phyloP scores from a whole-genome alignment of 129 eudicot species.

The Artemisia tridentata region DNA sequence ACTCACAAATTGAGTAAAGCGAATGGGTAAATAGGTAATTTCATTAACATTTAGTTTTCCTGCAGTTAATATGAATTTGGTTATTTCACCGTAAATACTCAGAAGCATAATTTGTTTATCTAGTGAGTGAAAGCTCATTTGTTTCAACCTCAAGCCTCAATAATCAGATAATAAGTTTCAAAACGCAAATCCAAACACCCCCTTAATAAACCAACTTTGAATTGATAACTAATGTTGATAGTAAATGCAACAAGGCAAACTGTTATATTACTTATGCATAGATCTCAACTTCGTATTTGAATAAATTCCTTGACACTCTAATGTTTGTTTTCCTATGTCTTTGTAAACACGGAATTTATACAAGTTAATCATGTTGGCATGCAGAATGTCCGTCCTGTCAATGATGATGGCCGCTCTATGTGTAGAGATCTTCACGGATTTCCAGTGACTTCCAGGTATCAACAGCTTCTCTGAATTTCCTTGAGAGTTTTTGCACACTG shows the following conservation, averaged over 20 bases:
- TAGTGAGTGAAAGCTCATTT: not conserved
- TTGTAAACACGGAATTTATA: not conserved
- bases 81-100: not conserved
- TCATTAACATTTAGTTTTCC: not conserved
- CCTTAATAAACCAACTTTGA: not conserved
- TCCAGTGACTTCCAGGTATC: conserved; percentile 86
- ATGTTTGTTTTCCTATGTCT: not conserved
- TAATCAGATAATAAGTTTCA: not conserved
- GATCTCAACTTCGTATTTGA: not conserved
- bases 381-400: conserved; percentile 86
- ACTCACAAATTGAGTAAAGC: not conserved
- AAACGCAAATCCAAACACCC: not conserved
- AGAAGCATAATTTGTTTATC: not conserved
- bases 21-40: not conserved
- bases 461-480: conserved; percentile 18
- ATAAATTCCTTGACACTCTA: conserved; percentile 7
- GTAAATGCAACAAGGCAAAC: not conserved
- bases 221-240: not conserved
- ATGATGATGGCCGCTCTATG: conserved; percentile 80
- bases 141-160: not conserved
- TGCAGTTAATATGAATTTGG: not conserved
- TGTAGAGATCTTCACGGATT: conserved; percentile 89
- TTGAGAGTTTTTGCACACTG: conserved; percentile 4
- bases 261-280: conserved; percentile 7
- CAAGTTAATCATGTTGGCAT: conserved; percentile 20